Conservation (phyloP, 768 basidiomycete genomes). For the Dictyophora rubrovolvata region DNA sequence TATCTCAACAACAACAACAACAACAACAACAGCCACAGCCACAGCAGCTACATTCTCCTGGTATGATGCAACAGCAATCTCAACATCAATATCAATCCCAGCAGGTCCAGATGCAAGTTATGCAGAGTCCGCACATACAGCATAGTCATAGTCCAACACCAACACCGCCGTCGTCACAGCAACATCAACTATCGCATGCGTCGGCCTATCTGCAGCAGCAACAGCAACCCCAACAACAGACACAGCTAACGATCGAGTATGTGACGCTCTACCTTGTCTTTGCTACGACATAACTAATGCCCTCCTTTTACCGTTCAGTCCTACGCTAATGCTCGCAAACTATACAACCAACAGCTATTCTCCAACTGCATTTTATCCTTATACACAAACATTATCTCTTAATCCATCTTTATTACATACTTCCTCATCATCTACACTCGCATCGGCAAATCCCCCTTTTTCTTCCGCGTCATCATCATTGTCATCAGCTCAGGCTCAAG, state of each 20-base stretch:
- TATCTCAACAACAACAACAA: constrained; percentile 20
- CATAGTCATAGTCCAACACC: background rate
- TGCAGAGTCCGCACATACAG: too few species aligned
- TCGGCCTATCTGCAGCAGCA: constrained; percentile 13
- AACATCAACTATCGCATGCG: constrained; percentile 22
- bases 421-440: background rate
- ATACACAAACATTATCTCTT: constrained; percentile 3
- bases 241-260: constrained; percentile 60
- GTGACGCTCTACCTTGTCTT: constrained; percentile 20
- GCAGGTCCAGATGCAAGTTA: too few species aligned
- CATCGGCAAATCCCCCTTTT: constrained; percentile 2
- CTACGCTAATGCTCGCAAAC: constrained; percentile 4
- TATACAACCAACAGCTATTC: constrained; percentile 2
- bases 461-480: background rate
- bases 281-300: background rate
- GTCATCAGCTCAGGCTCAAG: background rate
- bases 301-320: background rate
- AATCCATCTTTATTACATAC: constrained; percentile 8
- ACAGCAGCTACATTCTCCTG: constrained; percentile 22
- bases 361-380: constrained; percentile 7
- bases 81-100: background rate
- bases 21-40: constrained; percentile 18
- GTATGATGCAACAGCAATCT: constrained; percentile 13
- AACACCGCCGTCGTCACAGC: constrained; percentile 21
- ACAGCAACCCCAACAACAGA: background rate